phyloP scores from a whole-genome alignment of 73 alveolate genomes.

The Tetrahymena thermophila region DNA sequence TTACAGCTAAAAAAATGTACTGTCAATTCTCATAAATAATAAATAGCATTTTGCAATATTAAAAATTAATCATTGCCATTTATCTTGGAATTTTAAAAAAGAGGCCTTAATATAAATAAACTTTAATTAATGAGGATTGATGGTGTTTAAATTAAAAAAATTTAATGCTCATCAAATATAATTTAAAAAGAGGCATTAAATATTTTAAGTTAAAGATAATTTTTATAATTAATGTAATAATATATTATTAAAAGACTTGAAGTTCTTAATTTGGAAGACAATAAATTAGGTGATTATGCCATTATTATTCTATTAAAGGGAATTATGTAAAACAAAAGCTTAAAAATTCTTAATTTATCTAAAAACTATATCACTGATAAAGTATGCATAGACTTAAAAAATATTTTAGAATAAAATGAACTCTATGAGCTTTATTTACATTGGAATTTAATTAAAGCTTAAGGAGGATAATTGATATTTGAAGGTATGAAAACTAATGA shows the following conservation, averaged over 20 bases:
- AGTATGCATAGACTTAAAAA: not conserved
- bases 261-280: conserved; percentile 29
- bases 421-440: conserved; percentile 32
- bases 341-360: conserved; percentile 12
- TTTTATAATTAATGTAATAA: no score
- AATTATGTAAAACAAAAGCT: not conserved
- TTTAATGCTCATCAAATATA: no score
- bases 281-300: conserved; percentile 29
- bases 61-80: no score
- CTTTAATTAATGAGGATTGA: no score
- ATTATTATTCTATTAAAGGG: conserved; percentile 13
- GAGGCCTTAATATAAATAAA: no score
- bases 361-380: conserved; percentile 24
- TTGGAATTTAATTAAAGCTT: conserved; percentile 43
- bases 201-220: no score
- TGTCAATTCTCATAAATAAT: no score
- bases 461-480: conserved; percentile 42
- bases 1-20: no score
- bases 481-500: conserved; percentile 41
- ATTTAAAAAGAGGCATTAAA: no score
- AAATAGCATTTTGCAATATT: no score
- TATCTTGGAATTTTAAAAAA: no score
- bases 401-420: conserved; percentile 2
- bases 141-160: no score
- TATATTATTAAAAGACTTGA: conserved; percentile 13